Evolutionary conservation across 2,329 filamentous ascomycete species (phyloP).

Genomic region (Drechslerella dactyloides): DNA sequence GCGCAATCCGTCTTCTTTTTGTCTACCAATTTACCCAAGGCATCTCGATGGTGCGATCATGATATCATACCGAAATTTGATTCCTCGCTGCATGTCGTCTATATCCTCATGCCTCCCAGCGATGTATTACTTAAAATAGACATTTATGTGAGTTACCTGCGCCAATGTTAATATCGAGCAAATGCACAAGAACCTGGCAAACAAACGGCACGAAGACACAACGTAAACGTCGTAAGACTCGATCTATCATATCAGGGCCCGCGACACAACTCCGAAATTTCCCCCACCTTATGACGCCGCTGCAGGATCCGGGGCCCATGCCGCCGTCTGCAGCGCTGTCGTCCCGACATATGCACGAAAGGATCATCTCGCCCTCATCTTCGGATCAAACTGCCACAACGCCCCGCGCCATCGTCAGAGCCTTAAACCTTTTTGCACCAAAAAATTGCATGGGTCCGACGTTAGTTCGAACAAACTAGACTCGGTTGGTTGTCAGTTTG

Average conservation of each 20-base stretch:
- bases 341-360: constrained; percentile 8
- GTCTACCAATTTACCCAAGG: background rate
- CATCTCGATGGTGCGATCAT: background rate
- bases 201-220: background rate
- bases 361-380: background rate
- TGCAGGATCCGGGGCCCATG: background rate
- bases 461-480: too few species aligned
- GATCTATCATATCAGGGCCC: too few species aligned
- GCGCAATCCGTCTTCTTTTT: background rate
- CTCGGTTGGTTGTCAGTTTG: background rate
- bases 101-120: too few species aligned
- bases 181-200: background rate
- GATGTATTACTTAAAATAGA: too few species aligned
- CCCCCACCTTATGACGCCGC: constrained; percentile 5
- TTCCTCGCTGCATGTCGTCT: too few species aligned
- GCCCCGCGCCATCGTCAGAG: constrained; percentile 4
- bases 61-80: too few species aligned
- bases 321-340: background rate
- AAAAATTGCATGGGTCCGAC: background rate
- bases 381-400: background rate
- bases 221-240: too few species aligned
- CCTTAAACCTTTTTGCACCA: background rate
- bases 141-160: too few species aligned
- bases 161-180: too few species aligned
- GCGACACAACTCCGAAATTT: constrained; percentile 2